Conservation (phyloP, 768 basidiomycete genomes). For the Mycena indigotica region DNA sequence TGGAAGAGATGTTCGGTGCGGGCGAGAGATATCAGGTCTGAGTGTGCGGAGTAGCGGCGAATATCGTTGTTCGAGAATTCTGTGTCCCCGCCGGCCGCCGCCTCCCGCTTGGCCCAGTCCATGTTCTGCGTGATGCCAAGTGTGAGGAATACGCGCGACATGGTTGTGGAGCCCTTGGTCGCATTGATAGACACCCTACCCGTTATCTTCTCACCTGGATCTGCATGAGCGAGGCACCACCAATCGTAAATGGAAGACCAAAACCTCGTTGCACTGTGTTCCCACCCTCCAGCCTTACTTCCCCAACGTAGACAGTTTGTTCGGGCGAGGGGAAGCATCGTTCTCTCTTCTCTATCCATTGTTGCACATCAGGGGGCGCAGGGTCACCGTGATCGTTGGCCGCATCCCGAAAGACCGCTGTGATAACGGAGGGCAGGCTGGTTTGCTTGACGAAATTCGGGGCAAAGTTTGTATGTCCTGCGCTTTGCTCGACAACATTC, state of each 20-base stretch:
- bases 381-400: not conserved
- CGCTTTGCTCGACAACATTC: not conserved
- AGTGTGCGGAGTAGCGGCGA: no score
- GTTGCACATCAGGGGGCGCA: not conserved
- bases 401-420: not conserved
- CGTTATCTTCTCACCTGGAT: slow-evolving; percentile 6
- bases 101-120: slow-evolving; percentile 5
- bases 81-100: not conserved
- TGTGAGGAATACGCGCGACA: slow-evolving; percentile 3
- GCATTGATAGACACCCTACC: slow-evolving; percentile 4
- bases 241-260: no score
- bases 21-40: not conserved
- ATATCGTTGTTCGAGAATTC: not conserved
- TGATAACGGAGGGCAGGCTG: not conserved
- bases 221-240: not conserved
- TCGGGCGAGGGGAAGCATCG: slow-evolving; percentile 8
- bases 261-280: no score
- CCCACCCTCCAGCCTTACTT: slow-evolving; percentile 13
- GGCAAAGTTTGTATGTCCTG: slow-evolving; percentile 10
- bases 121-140: not conserved
- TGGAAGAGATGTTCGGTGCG: not conserved
- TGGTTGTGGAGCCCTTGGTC: slow-evolving; percentile 4
- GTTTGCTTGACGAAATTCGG: not conserved
- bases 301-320: slow-evolving; percentile 6
- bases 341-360: not conserved